phyloP scores from a whole-genome alignment of 2,329 filamentous ascomycete species.

The Magnaporthiopsis rhizophila region DNA sequence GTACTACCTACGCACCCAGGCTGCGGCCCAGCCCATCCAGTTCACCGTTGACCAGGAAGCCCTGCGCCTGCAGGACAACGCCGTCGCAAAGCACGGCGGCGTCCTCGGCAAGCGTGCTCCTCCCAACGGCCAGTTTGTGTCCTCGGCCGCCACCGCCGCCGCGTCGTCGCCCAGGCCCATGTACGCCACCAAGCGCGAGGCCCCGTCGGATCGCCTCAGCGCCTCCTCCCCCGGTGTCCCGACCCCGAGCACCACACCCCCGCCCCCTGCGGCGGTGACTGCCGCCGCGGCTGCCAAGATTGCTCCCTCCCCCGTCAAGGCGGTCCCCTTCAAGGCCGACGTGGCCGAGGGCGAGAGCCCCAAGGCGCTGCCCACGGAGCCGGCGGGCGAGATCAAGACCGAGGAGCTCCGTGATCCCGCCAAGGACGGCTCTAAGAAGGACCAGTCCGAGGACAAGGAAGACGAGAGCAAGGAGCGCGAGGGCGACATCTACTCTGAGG shows the following conservation, averaged over 20 bases:
- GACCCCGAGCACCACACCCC: slow-evolving; percentile 62
- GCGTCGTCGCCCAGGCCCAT: slow-evolving; percentile 60
- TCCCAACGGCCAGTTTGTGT: slow-evolving; percentile 48
- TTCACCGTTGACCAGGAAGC: slow-evolving; percentile 98
- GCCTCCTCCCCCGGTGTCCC: slow-evolving; percentile 56
- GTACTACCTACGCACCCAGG: slow-evolving; percentile 99
- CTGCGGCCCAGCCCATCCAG: slow-evolving; percentile 92
- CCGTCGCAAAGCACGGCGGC: slow-evolving; percentile 53
- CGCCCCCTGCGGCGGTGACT: slow-evolving; percentile 28
- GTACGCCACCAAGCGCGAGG: slow-evolving; percentile 49
- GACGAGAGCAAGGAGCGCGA: slow-evolving; percentile 68
- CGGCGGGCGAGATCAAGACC: slow-evolving; percentile 46
- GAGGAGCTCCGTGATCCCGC: slow-evolving; percentile 57
- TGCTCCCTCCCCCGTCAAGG: slow-evolving; percentile 50
- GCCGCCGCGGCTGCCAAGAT: slow-evolving; percentile 33
- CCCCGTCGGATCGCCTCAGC: slow-evolving; percentile 23
- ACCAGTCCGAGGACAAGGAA: slow-evolving; percentile 66
- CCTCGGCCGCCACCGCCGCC: slow-evolving; percentile 31
- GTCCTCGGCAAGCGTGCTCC: slow-evolving; percentile 62
- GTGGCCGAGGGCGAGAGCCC: slow-evolving; percentile 70
- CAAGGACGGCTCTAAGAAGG: slow-evolving; percentile 37
- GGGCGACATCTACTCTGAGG: slow-evolving; percentile 90
- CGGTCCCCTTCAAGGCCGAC: slow-evolving; percentile 68
- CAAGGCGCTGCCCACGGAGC: slow-evolving; percentile 67
- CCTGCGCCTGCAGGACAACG: slow-evolving; percentile 78